Evolutionary conservation across 441 rosid species (phyloP).

Genomic region (Metrosideros polymorpha): DNA sequence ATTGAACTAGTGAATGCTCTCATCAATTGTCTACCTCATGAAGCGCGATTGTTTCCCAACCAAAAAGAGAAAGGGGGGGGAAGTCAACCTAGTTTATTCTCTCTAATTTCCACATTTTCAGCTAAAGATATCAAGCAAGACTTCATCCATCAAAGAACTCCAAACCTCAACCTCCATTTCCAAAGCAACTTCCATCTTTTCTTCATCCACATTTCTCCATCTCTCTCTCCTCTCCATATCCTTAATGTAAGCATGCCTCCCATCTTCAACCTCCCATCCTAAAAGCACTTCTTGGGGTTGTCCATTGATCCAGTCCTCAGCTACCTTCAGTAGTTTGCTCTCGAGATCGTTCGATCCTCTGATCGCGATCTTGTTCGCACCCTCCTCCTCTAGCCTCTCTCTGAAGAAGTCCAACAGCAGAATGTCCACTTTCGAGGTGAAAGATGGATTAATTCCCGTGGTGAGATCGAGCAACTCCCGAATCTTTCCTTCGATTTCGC

Average conservation of each 20-base stretch:
- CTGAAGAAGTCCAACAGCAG: conserved; percentile 30
- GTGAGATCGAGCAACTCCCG: conserved; percentile 12
- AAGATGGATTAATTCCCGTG: not conserved
- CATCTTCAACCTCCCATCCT: conserved; percentile 51
- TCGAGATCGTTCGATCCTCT: not conserved
- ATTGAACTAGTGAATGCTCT: not conserved
- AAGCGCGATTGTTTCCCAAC: not conserved
- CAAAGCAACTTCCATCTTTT: conserved; percentile 18
- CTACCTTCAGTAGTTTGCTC: conserved; percentile 16
- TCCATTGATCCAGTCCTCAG: conserved; percentile 50
- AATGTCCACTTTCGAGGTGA: conserved; percentile 8
- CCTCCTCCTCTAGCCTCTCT: conserved; percentile 18
- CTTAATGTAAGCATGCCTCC: conserved; percentile 32
- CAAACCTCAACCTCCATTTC: conserved; percentile 40
- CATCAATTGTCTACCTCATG: not conserved
- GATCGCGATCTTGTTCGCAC: not conserved
- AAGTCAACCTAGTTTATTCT: not conserved
- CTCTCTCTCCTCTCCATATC: conserved; percentile 35
- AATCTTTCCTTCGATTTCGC: not conserved
- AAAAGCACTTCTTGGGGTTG: conserved; percentile 22
- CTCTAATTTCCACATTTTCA: not conserved
- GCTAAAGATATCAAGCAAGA: conserved; percentile 20
- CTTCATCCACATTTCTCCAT: conserved; percentile 29
- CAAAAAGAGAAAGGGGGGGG: not conserved
- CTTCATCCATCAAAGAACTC: conserved; percentile 43